A percentile compares a stretch with the other conserved stretches of the same genome.
Conservation (phyloP, 805 yeast species). For the Candida patagonica region DNA sequence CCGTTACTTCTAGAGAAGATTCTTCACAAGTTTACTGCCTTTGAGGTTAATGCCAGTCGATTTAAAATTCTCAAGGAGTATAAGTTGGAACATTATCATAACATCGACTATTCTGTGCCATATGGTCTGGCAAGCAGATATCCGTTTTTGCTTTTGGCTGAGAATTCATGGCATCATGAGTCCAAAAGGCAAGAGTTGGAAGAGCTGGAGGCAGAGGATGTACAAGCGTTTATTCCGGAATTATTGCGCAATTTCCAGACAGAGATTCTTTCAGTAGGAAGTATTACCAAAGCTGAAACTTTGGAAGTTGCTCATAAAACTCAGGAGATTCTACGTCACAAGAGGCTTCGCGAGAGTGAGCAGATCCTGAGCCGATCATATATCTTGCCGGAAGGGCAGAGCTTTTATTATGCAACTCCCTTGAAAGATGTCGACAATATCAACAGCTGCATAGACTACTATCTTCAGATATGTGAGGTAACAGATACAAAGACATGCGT, state of each 20-base stretch:
- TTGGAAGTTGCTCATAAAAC: slow-evolving; percentile 38
- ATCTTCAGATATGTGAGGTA: slow-evolving; percentile 53
- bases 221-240: slow-evolving; percentile 42
- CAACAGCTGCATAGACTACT: slow-evolving; percentile 78
- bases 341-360: slow-evolving; percentile 36
- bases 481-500: slow-evolving; percentile 39
- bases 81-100: slow-evolving; percentile 49
- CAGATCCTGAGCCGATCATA: slow-evolving; percentile 36
- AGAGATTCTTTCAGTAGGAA: slow-evolving; percentile 75
- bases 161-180: slow-evolving; percentile 53
- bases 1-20: slow-evolving; percentile 53
- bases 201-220: slow-evolving; percentile 38
- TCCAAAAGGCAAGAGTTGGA: slow-evolving; percentile 48
- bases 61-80: slow-evolving; percentile 63
- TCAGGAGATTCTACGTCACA: slow-evolving; percentile 31
- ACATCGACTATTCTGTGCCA: slow-evolving; percentile 66
- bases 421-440: slow-evolving; percentile 61
- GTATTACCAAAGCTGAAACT: slow-evolving; percentile 49
- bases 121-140: slow-evolving; percentile 65
- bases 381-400: slow-evolving; percentile 22
- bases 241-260: slow-evolving; percentile 51
- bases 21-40: slow-evolving; percentile 42
- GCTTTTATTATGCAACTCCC: slow-evolving; percentile 14
- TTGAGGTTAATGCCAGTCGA: slow-evolving; percentile 44
- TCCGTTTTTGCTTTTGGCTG: slow-evolving; percentile 58